Conservation (phyloP, 352 stramenopile species). For the Phytophthora chlamydospora region DNA sequence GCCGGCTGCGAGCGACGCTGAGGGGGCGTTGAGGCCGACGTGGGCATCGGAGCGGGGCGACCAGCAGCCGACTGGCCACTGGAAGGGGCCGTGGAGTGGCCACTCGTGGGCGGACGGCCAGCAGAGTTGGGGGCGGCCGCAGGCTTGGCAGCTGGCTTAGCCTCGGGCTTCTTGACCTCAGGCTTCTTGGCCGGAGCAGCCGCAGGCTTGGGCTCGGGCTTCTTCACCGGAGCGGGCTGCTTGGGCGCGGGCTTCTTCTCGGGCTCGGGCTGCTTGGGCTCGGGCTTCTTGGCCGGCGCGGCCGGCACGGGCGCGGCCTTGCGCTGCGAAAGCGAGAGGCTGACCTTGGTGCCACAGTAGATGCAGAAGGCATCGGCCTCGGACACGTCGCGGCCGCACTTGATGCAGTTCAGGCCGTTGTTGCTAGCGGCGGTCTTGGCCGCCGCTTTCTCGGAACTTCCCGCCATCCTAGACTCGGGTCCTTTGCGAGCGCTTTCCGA, state of each 20-base stretch:
- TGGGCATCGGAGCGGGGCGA: conserved; percentile 32
- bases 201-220: conserved; percentile 10
- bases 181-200: conserved; percentile 6
- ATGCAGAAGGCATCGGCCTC: conserved; percentile 86
- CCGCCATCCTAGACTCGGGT: conserved; percentile 53
- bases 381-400: conserved; percentile 77
- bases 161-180: conserved; percentile 18
- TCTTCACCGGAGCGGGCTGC: conserved; percentile 16
- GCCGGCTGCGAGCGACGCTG: conserved; percentile 30
- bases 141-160: conserved; percentile 3
- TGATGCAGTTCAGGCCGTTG: conserved; percentile 69
- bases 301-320: conserved; percentile 37
- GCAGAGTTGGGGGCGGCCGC: conserved; percentile 28
- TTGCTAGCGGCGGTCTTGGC: conserved; percentile 43
- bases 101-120: conserved; percentile 38
- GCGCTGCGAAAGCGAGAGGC: conserved; percentile 62
- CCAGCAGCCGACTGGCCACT: conserved; percentile 21
- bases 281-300: conserved; percentile 21
- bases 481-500: conserved; percentile 11
- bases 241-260: conserved; percentile 27
- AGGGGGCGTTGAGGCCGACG: conserved; percentile 26
- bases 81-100: conserved; percentile 33
- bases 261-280: conserved; percentile 21
- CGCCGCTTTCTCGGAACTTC: conserved; percentile 68
- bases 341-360: conserved; percentile 88